Conservation (phyloP, 495 filamentous ascomycete species). For the Margaritispora aquatica region DNA sequence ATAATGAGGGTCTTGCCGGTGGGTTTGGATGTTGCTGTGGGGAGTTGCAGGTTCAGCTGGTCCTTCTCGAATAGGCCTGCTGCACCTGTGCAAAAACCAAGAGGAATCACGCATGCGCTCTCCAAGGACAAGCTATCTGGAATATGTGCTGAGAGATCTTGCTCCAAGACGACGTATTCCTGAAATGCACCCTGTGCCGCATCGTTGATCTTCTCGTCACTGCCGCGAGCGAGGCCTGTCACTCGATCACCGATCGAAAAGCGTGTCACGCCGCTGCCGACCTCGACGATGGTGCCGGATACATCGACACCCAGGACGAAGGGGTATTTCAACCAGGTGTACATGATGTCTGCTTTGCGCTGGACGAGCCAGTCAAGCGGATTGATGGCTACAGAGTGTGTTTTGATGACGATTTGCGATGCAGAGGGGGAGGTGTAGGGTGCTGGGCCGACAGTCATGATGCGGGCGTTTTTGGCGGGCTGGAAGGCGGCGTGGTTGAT, state of each 20-base stretch:
- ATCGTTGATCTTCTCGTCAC: conserved; percentile 2
- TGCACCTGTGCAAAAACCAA: conserved; percentile 36
- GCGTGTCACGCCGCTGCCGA: conserved; percentile 35
- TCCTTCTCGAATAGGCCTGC: conserved; percentile 30
- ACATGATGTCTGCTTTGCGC: neutral
- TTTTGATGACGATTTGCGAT: conserved; percentile 1
- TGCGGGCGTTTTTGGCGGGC: neutral
- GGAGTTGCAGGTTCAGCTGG: conserved; percentile 6
- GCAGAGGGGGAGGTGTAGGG: neutral
- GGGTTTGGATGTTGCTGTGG: neutral
- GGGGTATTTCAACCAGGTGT: conserved; percentile 30
- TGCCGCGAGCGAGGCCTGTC: conserved; percentile 17
- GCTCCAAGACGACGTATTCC: neutral
- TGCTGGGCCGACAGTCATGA: neutral
- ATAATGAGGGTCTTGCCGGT: conserved; percentile 7
- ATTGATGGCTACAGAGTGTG: conserved; percentile 7
- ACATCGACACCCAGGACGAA: conserved; percentile 46
- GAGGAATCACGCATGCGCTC: conserved; percentile 35
- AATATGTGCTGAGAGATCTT: conserved; percentile 18
- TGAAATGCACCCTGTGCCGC: conserved; percentile 3
- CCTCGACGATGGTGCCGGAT: conserved; percentile 42
- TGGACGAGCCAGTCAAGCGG: conserved; percentile 3
- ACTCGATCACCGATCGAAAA: conserved; percentile 44
- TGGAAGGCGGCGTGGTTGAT: neutral
- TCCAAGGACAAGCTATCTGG: conserved; percentile 32